Conservation (phyloP, 495 filamentous ascomycete genomes). For the Penicillium pulvis region DNA sequence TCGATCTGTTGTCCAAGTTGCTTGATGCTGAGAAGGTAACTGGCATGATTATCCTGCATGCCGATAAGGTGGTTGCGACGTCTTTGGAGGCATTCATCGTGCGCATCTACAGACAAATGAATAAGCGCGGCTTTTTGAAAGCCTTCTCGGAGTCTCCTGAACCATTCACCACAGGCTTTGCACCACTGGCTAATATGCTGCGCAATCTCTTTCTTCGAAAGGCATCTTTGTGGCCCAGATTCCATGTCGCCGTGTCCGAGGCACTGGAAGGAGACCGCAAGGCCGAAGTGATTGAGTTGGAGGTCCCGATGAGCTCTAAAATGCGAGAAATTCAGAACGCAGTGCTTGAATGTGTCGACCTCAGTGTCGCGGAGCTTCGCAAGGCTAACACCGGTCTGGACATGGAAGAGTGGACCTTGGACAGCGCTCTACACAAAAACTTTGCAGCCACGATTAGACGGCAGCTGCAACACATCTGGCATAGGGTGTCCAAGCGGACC, state of each 20-base stretch:
- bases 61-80: constrained; percentile 82
- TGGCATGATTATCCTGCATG: constrained; percentile 85
- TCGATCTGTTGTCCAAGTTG: constrained; percentile 82
- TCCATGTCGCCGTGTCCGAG: constrained; percentile 85
- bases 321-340: constrained; percentile 95
- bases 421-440: constrained; percentile 88
- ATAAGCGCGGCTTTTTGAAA: constrained; percentile 91
- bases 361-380: constrained; percentile 87
- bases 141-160: constrained; percentile 96
- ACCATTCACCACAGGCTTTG: constrained; percentile 86
- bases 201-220: constrained; percentile 89
- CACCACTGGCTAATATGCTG: constrained; percentile 88
- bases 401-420: constrained; percentile 96
- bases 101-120: constrained; percentile 89
- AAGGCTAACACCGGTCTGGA: constrained; percentile 88
- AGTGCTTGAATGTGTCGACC: constrained; percentile 93
- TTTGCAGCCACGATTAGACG: constrained; percentile 88
- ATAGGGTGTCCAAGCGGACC: constrained; percentile 92
- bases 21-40: constrained; percentile 84
- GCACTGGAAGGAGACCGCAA: constrained; percentile 89
- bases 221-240: constrained; percentile 90
- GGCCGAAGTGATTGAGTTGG: constrained; percentile 94
- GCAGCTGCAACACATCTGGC: constrained; percentile 96
- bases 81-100: constrained; percentile 94
- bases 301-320: constrained; percentile 92